Conservation (phyloP, 2,329 filamentous ascomycete genomes). For the Ascochyta viciae-villosae region DNA sequence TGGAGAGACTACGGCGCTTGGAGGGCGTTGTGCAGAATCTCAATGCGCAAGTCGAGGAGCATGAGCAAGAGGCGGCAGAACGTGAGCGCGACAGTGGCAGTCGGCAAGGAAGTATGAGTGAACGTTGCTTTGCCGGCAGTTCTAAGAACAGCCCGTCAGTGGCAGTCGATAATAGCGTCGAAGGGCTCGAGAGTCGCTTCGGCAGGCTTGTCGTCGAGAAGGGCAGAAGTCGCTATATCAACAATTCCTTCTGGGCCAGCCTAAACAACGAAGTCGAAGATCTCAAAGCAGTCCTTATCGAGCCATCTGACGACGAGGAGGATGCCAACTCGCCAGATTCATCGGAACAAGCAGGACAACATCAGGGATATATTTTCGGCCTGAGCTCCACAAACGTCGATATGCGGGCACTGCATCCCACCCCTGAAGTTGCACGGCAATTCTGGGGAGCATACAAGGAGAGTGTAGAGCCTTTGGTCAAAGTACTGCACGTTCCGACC, state of each 20-base stretch:
- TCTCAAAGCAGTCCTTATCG: slow-evolving; percentile 67
- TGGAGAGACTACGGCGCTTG: slow-evolving; percentile 74
- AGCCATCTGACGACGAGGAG: slow-evolving; percentile 67
- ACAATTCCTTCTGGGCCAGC: slow-evolving; percentile 78
- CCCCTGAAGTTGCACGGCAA: slow-evolving; percentile 65
- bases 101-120: slow-evolving; percentile 20
- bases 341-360: slow-evolving; percentile 54
- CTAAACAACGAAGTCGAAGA: slow-evolving; percentile 77
- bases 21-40: slow-evolving; percentile 75
- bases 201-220: slow-evolving; percentile 75
- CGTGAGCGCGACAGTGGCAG: slow-evolving; percentile 25
- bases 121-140: slow-evolving; percentile 1
- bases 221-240: slow-evolving; percentile 74
- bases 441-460: slow-evolving; percentile 76
- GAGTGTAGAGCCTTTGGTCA: slow-evolving; percentile 76
- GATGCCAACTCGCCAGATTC: slow-evolving; percentile 54
- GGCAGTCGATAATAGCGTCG: slow-evolving; percentile 40
- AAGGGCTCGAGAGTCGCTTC: slow-evolving; percentile 62
- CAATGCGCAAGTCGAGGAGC: slow-evolving; percentile 52
- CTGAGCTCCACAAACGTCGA: slow-evolving; percentile 76
- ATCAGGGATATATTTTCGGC: slow-evolving; percentile 76
- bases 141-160: slow-evolving; percentile 23
- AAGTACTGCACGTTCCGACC: slow-evolving; percentile 74
- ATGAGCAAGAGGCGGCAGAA: slow-evolving; percentile 44
- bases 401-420: slow-evolving; percentile 68